These are phyloP conservation scores for Fusarium euwallaceae DNA, from an alignment of 2,329 filamentous ascomycete genomes.

Conservation along the genomic window DNA sequence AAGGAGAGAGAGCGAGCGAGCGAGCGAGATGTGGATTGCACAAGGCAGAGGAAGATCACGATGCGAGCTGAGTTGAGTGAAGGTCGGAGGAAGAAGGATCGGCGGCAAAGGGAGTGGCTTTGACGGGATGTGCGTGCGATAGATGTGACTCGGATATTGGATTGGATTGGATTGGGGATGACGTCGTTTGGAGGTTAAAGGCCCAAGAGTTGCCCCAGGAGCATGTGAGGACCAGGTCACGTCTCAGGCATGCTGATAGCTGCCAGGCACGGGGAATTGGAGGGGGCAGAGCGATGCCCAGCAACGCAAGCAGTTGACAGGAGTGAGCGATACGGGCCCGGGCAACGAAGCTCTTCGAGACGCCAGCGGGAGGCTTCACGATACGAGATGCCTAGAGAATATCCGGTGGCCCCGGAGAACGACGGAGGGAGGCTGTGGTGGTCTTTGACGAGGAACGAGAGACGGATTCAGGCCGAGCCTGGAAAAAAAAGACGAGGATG, in stretches of 20 bases:
- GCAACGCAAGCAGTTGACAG: conserved; percentile 8
- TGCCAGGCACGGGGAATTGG: conserved; percentile 34
- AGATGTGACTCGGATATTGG: conserved; percentile 15
- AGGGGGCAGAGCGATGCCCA: conserved; percentile 28
- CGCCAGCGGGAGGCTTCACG: conserved; percentile 25
- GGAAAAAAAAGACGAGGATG: conserved; percentile 7
- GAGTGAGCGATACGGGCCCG: not conserved
- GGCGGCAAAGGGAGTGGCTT: conserved; percentile 36
- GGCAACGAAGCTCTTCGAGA: conserved; percentile 14
- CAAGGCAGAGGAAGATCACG: conserved; percentile 25
- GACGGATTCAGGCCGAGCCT: conserved; percentile 22
- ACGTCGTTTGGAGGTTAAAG: conserved; percentile 33
- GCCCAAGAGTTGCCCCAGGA: conserved; percentile 31
- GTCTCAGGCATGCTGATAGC: conserved; percentile 39
- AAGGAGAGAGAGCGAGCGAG: conserved; percentile 6
- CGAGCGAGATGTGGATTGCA: conserved; percentile 4
- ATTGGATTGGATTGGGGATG: conserved; percentile 21
- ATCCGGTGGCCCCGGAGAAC: conserved; percentile 38
- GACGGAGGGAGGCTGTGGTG: not conserved
- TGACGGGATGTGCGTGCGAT: conserved; percentile 25
- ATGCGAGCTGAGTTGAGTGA: conserved; percentile 19
- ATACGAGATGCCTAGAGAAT: conserved; percentile 26
- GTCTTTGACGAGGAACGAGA: conserved; percentile 31
- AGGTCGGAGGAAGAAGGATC: conserved; percentile 26
- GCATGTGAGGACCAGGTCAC: conserved; percentile 43